Base-by-base conservation (phyloP, 1,284 basidiomycete genomes). In the Ustilago nuda region DNA sequence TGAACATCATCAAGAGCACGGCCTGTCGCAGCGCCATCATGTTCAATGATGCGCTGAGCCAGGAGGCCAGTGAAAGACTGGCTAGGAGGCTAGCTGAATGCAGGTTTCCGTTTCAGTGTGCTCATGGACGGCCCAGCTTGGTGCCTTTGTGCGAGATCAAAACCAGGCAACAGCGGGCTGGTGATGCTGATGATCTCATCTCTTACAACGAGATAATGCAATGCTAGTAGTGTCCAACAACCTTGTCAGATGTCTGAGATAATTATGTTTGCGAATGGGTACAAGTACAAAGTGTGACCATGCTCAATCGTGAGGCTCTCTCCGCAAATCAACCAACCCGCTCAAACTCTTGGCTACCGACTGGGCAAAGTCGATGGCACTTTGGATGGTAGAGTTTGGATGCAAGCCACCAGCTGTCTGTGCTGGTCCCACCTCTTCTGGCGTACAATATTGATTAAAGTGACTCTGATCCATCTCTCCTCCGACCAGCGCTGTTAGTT, bases 31-130 rank as follows among this genome's bases (percentile, higher is more conserved):
- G 66, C 45, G 74, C 74, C 3, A 70, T 76, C 63, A 76, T 98
- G 95, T 98, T 98, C 88, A 95, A 94, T 79, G 95, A 98, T 84
- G 72, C 88, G 1, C 88, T 98, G 59, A 89, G 88, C 15, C 66
- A 87, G 5, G 88, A 89, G 36, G 93, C 95, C 82, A 93, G 93
- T 84, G 85, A 89, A 75, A 88, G 88, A 45, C 89, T 98, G 52
- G 88, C 98, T 45, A 79, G 82, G 8, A 89, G 91, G 74, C 88
- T 98, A 27, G 89, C 91, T 2, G 84, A 88, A 68, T 93, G 94
- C 1, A 88, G 89, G 6, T 92, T 93, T 81, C 95, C 95, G 1
- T 98, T 97, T 86, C 92, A 93, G 82, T 98, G 95, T 87, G 95
- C 95, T 13, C 95, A 98, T 86, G 95, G 95, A 0, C 60, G 87